These are phyloP conservation scores for Ophiorrhiza pumila DNA, from an alignment of 257 asterid species.

Conservation along the genomic window DNA sequence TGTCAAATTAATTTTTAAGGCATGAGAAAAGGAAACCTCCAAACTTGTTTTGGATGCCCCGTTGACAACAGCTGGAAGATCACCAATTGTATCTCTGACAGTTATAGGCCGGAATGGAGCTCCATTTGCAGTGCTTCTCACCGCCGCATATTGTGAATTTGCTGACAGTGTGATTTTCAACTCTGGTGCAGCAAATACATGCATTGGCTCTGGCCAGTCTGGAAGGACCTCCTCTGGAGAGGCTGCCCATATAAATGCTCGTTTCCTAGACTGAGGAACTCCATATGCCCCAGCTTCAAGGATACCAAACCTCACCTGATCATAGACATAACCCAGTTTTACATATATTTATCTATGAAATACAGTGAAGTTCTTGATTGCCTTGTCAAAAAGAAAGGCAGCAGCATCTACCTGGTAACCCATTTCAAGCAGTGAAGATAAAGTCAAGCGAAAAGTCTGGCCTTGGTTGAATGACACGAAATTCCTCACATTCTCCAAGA, in stretches of 20 bases:
- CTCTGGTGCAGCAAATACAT: constrained; percentile 84
- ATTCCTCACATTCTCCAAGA: constrained; percentile 90
- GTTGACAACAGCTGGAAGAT: constrained; percentile 83
- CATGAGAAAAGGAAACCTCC: constrained; percentile 37
- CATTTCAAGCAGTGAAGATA: constrained; percentile 95
- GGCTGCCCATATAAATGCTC: constrained; percentile 99
- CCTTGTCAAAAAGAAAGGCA: constrained; percentile 3
- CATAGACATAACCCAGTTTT: constrained; percentile 12
- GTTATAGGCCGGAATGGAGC: constrained; percentile 95
- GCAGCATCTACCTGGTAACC: constrained; percentile 74
- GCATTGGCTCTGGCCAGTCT: constrained; percentile 99
- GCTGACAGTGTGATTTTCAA: constrained; percentile 60
- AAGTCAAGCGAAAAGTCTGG: constrained; percentile 83
- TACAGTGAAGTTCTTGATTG: neutral
- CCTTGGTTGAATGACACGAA: constrained; percentile 96
- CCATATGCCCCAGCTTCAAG: constrained; percentile 98
- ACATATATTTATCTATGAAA: neutral
- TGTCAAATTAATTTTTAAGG: neutral
- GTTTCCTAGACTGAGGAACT: constrained; percentile 90
- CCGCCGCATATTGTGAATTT: constrained; percentile 69
- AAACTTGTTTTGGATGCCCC: constrained; percentile 64
- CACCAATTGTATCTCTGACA: constrained; percentile 93
- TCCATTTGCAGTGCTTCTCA: constrained; percentile 73
- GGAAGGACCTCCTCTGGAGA: constrained; percentile 88
- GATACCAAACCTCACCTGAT: constrained; percentile 81